Evolutionary conservation across 2,329 filamentous ascomycete genomes (phyloP), one percentile per base, ranked within the genome.

Genomic region (Hypoxylon sp.): DNA sequence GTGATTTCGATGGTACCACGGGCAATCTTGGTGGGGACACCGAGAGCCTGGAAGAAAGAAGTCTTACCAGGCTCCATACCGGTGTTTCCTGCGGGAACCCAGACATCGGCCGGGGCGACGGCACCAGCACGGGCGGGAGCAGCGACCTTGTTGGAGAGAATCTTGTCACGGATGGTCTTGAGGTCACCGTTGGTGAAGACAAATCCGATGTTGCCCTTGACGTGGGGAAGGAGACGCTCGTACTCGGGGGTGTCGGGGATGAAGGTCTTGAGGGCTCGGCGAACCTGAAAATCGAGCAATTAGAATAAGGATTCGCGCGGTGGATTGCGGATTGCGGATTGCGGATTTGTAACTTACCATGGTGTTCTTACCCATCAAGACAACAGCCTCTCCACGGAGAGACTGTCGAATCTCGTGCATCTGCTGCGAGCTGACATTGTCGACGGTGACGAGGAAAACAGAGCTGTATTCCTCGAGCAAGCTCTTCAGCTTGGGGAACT

Each of bases 1-100:
- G 92, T 97, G 75, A 99, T 99, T 90, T 99, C 94, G 81, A 99
- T 99, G 81, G 94, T 99, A 95, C 94, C 95, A 96, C 94, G 94
- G 75, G 94, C 94, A 81, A 99, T 99, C 91, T 99, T 99, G 86
- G 94, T 99, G 75, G 94, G 94, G 75, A 99, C 91, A 91, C 93
- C 93, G 79, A 99, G 94, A 72, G 94, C 94, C 88, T 99, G 94
- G 92, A 99, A 99, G 91, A 99, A 99, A 75, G 94, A 97, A 73
- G 94, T 99, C 90, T 99, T 99, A 79, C 95, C 95, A 75, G 94
- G 95, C 80, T 99, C 94, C 94, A 99, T 99, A 82, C 94, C 94
- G 72, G 94, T 99, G 89, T 99, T 99, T 79, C 94, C 94, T 68
- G 92, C 94, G 66, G 94, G 94, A 67, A 99, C 77, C 82, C 80